Percentiles rank a stretch among this genome's conserved stretches.
Evolutionary conservation across 2,329 filamentous ascomycete species (phyloP).

Genomic region (Pseudocercospora fuligena): DNA sequence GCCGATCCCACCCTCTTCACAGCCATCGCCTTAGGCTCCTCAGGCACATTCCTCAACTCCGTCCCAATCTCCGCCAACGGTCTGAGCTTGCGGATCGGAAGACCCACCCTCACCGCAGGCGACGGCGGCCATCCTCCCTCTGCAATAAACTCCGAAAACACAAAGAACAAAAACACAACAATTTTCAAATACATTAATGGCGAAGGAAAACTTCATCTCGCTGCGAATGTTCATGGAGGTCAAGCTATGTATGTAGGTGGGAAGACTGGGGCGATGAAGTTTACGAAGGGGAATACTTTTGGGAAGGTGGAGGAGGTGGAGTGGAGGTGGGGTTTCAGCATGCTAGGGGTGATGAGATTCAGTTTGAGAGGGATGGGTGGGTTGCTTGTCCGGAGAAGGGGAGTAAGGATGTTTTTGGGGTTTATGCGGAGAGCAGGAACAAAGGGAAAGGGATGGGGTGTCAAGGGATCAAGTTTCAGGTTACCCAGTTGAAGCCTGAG

Average conservation of each 20-base stretch:
- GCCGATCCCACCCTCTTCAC: conserved; percentile 1
- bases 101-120: background rate
- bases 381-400: conserved; percentile 1
- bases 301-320: background rate
- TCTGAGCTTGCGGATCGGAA: background rate
- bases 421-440: conserved; percentile 6
- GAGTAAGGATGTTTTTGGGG: background rate
- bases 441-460: background rate
- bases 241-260: background rate
- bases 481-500: background rate
- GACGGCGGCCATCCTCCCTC: background rate
- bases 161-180: conserved; percentile 2
- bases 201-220: background rate
- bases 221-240: background rate
- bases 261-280: background rate
- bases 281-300: background rate
- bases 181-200: conserved; percentile 11
- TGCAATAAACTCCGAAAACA: background rate
- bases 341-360: background rate
- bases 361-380: conserved; percentile 9
- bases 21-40: background rate
- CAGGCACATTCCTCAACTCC: conserved; percentile 2
- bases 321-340: background rate
- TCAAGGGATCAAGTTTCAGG: conserved; percentile 1
- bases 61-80: conserved; percentile 6